phyloP scores from a whole-genome alignment of 2,329 filamentous ascomycete genomes.

The Cordyceps cateniannulata region DNA sequence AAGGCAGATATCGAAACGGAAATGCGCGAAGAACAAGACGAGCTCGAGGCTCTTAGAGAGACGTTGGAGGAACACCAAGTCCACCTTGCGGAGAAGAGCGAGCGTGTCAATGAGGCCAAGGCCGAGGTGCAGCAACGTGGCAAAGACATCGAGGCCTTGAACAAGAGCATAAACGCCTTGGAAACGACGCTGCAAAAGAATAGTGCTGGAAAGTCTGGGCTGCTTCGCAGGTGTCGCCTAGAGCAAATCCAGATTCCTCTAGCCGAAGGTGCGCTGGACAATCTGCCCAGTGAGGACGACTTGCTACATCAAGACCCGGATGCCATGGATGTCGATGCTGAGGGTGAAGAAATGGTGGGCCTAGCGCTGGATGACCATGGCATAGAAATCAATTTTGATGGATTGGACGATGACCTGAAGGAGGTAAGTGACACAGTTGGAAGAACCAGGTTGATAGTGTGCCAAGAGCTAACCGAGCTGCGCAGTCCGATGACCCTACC shows the following conservation, averaged over 20 bases:
- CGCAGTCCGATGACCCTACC: slow-evolving; percentile 59
- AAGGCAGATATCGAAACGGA: slow-evolving; percentile 69
- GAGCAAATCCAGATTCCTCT: slow-evolving; percentile 89
- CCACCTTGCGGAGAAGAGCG: slow-evolving; percentile 61
- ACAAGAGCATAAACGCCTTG: slow-evolving; percentile 74
- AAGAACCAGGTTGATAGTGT: not conserved
- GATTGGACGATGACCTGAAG: slow-evolving; percentile 75
- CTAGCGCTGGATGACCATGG: slow-evolving; percentile 80
- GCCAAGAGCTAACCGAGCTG: slow-evolving; percentile 23
- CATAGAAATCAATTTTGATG: slow-evolving; percentile 80
- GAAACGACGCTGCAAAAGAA: slow-evolving; percentile 84
- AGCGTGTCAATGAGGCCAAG: slow-evolving; percentile 72
- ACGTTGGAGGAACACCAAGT: slow-evolving; percentile 62
- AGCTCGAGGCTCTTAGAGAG: slow-evolving; percentile 70
- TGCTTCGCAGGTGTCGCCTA: slow-evolving; percentile 84
- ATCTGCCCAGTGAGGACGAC: slow-evolving; percentile 80
- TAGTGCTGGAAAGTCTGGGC: slow-evolving; percentile 72
- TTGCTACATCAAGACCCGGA: slow-evolving; percentile 72
- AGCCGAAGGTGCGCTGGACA: slow-evolving; percentile 68
- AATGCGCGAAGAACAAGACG: slow-evolving; percentile 65
- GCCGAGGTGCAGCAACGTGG: slow-evolving; percentile 75
- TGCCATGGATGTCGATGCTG: slow-evolving; percentile 83
- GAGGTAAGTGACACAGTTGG: slow-evolving; percentile 46
- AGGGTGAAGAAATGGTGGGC: slow-evolving; percentile 52
- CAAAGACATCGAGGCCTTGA: slow-evolving; percentile 68